Evolutionary conservation across 306 rosid genomes (phyloP).

Genomic region (Quercus aquifolioides): DNA sequence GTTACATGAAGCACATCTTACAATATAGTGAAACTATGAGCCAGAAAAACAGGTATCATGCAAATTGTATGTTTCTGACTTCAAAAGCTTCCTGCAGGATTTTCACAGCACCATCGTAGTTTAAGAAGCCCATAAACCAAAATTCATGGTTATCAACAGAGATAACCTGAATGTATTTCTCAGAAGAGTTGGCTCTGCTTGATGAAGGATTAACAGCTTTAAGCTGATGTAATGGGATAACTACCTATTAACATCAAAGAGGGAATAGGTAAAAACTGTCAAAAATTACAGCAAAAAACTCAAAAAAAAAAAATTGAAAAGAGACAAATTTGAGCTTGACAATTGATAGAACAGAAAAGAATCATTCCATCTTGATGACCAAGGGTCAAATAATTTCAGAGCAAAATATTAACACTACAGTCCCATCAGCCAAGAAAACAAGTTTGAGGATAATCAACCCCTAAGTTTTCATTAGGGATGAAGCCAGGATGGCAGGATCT

Average conservation of each 20-base stretch:
- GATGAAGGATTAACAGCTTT: slow-evolving; percentile 80
- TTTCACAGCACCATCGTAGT: slow-evolving; percentile 61
- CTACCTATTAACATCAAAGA: slow-evolving; percentile 43
- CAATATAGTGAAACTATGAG: slow-evolving; percentile 19
- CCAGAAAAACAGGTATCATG: slow-evolving; percentile 27
- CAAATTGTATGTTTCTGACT: slow-evolving; percentile 34
- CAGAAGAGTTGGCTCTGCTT: slow-evolving; percentile 62
- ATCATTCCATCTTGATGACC: not conserved
- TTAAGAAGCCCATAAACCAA: slow-evolving; percentile 96
- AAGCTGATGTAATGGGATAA: slow-evolving; percentile 77
- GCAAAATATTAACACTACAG: not conserved
- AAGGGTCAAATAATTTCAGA: not conserved
- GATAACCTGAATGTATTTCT: slow-evolving; percentile 76
- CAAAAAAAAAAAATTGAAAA: not conserved
- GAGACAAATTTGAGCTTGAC: not conserved
- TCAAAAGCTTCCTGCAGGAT: slow-evolving; percentile 53
- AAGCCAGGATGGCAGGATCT: not conserved
- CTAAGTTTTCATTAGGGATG: not conserved
- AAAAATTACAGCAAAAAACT: not conserved
- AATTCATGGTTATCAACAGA: slow-evolving; percentile 79
- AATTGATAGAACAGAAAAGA: not conserved
- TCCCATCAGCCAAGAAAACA: not conserved
- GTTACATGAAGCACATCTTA: not conserved
- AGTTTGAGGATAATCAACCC: not conserved
- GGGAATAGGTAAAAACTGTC: not conserved